Conservation (phyloP, 2,329 filamentous ascomycete species). For the Aaosphaeria pasadenensis region DNA sequence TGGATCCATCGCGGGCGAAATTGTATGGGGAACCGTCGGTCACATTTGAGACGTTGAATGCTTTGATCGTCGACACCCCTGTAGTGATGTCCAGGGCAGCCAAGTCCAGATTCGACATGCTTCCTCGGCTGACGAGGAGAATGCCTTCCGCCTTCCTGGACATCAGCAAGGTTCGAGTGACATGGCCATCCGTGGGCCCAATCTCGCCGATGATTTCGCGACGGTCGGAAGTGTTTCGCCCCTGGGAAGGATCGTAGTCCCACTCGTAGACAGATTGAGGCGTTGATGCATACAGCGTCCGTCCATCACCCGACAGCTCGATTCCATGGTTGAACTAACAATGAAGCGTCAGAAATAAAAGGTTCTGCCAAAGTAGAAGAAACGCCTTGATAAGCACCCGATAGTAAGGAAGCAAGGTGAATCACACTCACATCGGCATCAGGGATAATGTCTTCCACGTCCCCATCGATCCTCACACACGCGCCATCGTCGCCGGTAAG, state of each 20-base stretch:
- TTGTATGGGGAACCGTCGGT: constrained; percentile 39
- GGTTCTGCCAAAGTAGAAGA: neutral
- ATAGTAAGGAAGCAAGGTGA: neutral
- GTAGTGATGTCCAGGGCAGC: constrained; percentile 49
- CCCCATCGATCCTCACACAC: constrained; percentile 26
- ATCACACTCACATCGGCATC: constrained; percentile 24
- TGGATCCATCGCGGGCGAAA: constrained; percentile 50
- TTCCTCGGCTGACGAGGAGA: constrained; percentile 66
- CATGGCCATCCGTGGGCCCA: constrained; percentile 55
- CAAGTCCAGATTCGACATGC: constrained; percentile 60
- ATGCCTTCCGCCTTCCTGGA: constrained; percentile 54
- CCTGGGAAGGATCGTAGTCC: constrained; percentile 58
- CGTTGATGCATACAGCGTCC: constrained; percentile 55
- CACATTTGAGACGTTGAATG: constrained; percentile 52
- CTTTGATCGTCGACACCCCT: constrained; percentile 67
- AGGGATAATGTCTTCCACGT: constrained; percentile 19
- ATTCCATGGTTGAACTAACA: constrained; percentile 51
- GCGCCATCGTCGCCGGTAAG: constrained; percentile 27
- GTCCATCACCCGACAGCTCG: constrained; percentile 47
- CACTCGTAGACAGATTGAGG: constrained; percentile 60
- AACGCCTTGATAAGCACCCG: too few relatives aligned
- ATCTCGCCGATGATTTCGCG: constrained; percentile 61
- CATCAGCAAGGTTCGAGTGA: constrained; percentile 64
- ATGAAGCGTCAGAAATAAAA: constrained; percentile 4
- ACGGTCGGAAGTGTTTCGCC: constrained; percentile 46